A percentile compares a stretch with the other conserved stretches of the same genome.
These are phyloP conservation scores for Trichoderma asperellum DNA, from an alignment of 2,329 filamentous ascomycete species.

Conservation along the genomic window DNA sequence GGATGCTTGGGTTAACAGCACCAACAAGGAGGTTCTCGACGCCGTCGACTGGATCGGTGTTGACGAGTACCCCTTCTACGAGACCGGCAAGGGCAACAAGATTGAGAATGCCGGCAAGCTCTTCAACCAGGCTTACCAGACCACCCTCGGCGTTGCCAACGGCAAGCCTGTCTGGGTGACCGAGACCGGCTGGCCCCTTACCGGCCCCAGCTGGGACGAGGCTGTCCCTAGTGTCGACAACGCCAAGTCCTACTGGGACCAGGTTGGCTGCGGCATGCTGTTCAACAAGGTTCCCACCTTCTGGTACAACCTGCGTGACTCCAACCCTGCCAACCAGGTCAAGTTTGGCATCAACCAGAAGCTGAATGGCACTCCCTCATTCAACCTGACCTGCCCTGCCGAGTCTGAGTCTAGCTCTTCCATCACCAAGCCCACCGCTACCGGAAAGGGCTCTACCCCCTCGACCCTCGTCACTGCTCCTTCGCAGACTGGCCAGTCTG, in stretches of 20 bases:
- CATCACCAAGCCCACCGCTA: constrained; percentile 12
- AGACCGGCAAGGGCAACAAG: constrained; percentile 57
- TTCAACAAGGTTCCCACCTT: constrained; percentile 60
- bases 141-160: constrained; percentile 50
- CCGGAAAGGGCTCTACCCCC: constrained; percentile 20
- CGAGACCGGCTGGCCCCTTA: constrained; percentile 68
- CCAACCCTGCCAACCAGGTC: constrained; percentile 61
- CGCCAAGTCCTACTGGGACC: constrained; percentile 66
- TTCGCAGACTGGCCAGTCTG: constrained; percentile 18
- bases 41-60: constrained; percentile 68
- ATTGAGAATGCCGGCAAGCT: constrained; percentile 59
- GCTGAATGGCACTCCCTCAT: constrained; percentile 55
- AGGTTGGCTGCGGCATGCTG: constrained; percentile 63
- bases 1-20: constrained; percentile 63
- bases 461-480: constrained; percentile 20
- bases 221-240: constrained; percentile 61
- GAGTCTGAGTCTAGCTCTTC: constrained; percentile 35
- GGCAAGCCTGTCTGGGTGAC: constrained; percentile 64
- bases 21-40: constrained; percentile 63
- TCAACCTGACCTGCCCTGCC: constrained; percentile 58
- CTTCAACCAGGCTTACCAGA: constrained; percentile 56
- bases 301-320: constrained; percentile 66
- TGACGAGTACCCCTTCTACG: constrained; percentile 70
- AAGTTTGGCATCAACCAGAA: constrained; percentile 62
- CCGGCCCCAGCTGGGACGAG: constrained; percentile 57